Conservation (phyloP, 1,284 basidiomycete genomes). For the Earliella scabrosa region DNA sequence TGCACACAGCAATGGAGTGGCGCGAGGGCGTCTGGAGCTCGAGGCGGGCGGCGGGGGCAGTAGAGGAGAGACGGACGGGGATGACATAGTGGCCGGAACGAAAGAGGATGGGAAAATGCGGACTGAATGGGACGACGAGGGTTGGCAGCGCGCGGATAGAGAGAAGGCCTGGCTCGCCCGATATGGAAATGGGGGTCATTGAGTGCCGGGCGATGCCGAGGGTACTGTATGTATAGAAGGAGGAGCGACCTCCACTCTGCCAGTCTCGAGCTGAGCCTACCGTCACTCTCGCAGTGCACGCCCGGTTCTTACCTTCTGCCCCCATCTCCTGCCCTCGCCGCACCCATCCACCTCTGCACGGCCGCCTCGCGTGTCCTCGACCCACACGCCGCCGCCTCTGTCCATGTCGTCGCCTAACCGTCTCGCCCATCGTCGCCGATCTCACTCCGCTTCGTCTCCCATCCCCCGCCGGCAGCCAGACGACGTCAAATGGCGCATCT, state of each 20-base stretch:
- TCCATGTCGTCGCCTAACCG: conserved; percentile 45
- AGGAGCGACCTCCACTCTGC: conserved; percentile 1
- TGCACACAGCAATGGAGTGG: no score
- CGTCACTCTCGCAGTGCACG: neutral
- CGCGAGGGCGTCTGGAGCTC: no score
- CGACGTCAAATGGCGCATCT: conserved; percentile 42
- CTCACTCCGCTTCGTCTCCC: conserved; percentile 55
- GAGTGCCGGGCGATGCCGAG: conserved; percentile 15
- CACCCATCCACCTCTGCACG: neutral
- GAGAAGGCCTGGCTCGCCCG: conserved; percentile 1
- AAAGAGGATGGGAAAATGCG: neutral
- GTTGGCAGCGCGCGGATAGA: neutral
- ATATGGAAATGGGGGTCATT: conserved; percentile 9
- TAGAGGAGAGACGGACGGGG: neutral
- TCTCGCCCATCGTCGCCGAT: conserved; percentile 52
- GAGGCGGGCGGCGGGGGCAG: no score
- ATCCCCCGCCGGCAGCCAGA: conserved; percentile 41
- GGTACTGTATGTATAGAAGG: conserved; percentile 19
- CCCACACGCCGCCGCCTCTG: neutral
- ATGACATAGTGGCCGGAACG: neutral
- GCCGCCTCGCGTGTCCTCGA: neutral
- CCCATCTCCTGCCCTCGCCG: neutral
- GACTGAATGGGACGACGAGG: neutral
- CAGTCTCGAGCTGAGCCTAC: conserved; percentile 9
- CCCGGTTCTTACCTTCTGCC: neutral